Conservation (phyloP, 345 rosid genomes). For the Cochlearia excelsa region DNA sequence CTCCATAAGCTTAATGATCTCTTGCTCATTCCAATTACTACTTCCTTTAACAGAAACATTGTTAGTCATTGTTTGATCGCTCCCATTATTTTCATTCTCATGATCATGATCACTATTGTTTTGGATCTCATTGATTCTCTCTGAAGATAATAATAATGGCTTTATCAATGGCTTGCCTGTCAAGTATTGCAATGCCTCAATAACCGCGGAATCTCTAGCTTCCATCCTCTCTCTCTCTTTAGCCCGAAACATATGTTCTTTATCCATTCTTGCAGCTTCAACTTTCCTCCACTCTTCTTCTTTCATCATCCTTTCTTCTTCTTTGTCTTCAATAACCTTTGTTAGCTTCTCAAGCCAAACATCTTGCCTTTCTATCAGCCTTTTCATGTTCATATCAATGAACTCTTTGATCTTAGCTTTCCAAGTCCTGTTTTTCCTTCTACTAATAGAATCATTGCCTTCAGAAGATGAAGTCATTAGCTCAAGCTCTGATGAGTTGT, state of each 20-base stretch:
- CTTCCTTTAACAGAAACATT: background rate
- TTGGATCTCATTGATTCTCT: constrained; percentile 5
- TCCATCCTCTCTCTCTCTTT: constrained; percentile 77
- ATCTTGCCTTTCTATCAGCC: constrained; percentile 74
- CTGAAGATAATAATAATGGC: constrained; percentile 23
- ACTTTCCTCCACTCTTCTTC: constrained; percentile 77
- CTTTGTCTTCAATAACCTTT: constrained; percentile 60
- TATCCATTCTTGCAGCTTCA: constrained; percentile 57
- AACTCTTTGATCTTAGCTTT: constrained; percentile 65
- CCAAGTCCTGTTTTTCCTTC: constrained; percentile 46
- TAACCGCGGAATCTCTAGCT: constrained; percentile 65
- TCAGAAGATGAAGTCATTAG: constrained; percentile 48
- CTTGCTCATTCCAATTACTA: background rate
- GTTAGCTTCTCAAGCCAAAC: constrained; percentile 69
- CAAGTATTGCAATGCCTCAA: constrained; percentile 58
- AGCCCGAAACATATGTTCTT: constrained; percentile 69
- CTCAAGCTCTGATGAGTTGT: constrained; percentile 46
- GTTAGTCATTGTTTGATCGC: constrained; percentile 20
- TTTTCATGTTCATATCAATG: constrained; percentile 62
- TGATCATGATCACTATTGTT: background rate
- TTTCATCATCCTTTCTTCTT: constrained; percentile 55
- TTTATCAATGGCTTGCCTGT: constrained; percentile 38
- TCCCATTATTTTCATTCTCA: constrained; percentile 6
- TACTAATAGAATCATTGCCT: constrained; percentile 40
- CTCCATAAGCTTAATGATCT: constrained; percentile 33